Conservation (phyloP, 768 basidiomycete genomes). For the Pleurotus sapidus region DNA sequence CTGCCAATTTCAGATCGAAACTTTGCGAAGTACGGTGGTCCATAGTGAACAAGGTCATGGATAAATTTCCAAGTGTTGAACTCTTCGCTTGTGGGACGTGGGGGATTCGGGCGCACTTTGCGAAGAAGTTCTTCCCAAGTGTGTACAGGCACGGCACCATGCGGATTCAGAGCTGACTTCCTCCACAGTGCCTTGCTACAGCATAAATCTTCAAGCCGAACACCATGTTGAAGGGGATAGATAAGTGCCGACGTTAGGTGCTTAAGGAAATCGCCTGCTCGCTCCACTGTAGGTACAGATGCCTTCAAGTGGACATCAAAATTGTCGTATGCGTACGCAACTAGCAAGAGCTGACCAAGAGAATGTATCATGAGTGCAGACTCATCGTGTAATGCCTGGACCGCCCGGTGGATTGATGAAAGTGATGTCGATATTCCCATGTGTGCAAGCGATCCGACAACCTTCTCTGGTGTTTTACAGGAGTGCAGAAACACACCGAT, state of each 20-base stretch:
- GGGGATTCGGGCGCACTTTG: too few species aligned
- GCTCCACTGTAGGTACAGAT: conserved; percentile 11
- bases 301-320: conserved; percentile 17
- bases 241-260: conserved; percentile 16
- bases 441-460: conserved; percentile 17
- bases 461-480: conserved; percentile 18
- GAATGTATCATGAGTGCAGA: conserved; percentile 3
- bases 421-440: conserved; percentile 19
- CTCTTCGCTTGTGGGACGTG: conserved; percentile 11
- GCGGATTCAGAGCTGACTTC: conserved; percentile 4
- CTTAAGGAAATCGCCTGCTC: conserved; percentile 8
- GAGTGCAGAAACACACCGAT: conserved; percentile 23
- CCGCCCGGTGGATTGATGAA: conserved; percentile 13
- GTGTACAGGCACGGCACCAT: background rate
- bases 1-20: conserved; percentile 6
- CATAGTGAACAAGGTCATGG: conserved; percentile 11
- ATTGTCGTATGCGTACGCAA: too few species aligned
- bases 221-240: conserved; percentile 12
- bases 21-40: conserved; percentile 13
- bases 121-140: background rate
- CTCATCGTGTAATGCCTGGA: conserved; percentile 14
- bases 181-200: conserved; percentile 7
- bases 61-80: conserved; percentile 15
- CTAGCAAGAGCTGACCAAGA: conserved; percentile 10
- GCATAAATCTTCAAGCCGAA: conserved; percentile 5